Percentiles rank a stretch among this genome's conserved stretches.
phyloP scores from a whole-genome alignment of 768 basidiomycete species.

The Obba rivulosa region DNA sequence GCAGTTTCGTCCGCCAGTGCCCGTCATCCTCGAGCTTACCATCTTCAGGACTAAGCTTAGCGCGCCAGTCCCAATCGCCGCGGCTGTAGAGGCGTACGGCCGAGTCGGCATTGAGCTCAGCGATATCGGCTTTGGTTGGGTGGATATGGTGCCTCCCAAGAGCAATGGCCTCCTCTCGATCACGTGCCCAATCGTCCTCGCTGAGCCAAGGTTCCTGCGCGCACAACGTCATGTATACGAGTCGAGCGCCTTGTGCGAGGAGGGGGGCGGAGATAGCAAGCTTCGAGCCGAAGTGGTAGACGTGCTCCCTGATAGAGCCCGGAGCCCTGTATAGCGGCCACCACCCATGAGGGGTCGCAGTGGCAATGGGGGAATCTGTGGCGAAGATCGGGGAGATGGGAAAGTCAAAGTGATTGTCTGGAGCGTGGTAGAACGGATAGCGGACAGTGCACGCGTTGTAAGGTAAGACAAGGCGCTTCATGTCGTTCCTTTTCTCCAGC shows the following conservation, averaged over 20 bases:
- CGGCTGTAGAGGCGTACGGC: constrained; percentile 27
- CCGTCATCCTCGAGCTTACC: constrained; percentile 20
- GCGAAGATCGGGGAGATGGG: constrained; percentile 31
- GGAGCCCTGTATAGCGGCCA: constrained; percentile 42
- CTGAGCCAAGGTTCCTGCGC: constrained; percentile 36
- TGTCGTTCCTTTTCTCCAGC: constrained; percentile 18
- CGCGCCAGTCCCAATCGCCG: constrained; percentile 24
- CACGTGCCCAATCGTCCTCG: constrained; percentile 28
- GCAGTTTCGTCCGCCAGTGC: constrained; percentile 19
- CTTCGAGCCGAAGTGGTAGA: constrained; percentile 16
- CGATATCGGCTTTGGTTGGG: constrained; percentile 56
- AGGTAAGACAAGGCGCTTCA: constrained; percentile 34
- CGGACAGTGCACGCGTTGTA: constrained; percentile 37
- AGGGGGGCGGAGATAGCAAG: constrained; percentile 35
- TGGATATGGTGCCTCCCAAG: constrained; percentile 28
- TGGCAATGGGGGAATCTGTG: constrained; percentile 12
- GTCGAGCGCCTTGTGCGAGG: constrained; percentile 50
- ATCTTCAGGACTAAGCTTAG: constrained; percentile 15
- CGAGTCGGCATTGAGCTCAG: constrained; percentile 33
- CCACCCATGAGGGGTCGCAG: constrained; percentile 36
- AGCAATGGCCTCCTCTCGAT: constrained; percentile 18
- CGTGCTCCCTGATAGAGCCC: constrained; percentile 3
- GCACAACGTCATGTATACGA: constrained; percentile 56
- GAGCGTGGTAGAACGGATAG: constrained; percentile 56
- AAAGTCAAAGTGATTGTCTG: constrained; percentile 54